These are phyloP conservation scores for Epichloe bromicola DNA, from an alignment of 2,329 filamentous ascomycete genomes.

Conservation along the genomic window DNA sequence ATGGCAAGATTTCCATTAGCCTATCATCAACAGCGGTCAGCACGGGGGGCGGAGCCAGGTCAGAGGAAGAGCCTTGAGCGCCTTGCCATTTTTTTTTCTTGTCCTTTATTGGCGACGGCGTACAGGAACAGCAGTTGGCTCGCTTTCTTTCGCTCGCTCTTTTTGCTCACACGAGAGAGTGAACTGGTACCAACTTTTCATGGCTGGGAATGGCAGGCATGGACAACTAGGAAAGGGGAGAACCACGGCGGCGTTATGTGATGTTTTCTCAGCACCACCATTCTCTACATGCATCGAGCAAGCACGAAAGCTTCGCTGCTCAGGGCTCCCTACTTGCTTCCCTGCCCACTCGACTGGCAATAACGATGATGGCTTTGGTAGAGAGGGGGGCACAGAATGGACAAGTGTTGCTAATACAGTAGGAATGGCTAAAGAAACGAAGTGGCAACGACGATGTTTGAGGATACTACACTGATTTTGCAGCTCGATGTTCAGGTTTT, in stretches of 20 bases:
- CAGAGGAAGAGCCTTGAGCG: constrained; percentile 25
- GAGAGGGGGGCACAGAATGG: neutral
- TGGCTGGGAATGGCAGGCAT: neutral
- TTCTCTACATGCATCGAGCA: neutral
- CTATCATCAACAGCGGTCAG: constrained; percentile 34
- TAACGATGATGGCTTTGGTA: neutral
- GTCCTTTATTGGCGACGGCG: constrained; percentile 8
- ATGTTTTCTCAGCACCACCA: neutral
- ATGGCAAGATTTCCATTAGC: constrained; percentile 45
- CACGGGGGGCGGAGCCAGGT: constrained; percentile 25
- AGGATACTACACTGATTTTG: neutral
- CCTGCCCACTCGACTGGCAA: neutral
- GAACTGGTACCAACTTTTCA: neutral
- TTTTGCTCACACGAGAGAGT: neutral
- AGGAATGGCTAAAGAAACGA: neutral
- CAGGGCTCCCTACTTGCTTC: neutral
- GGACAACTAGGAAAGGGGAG: neutral
- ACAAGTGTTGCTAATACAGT: neutral
- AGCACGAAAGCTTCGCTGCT: neutral
- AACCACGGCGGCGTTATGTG: neutral
- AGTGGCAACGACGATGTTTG: neutral
- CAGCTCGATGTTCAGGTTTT: neutral
- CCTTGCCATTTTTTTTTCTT: neutral
- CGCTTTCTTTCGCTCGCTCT: neutral
- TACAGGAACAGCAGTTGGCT: constrained; percentile 3